Base-by-base conservation (phyloP, 768 basidiomycete genomes). In the Mycena polygramma region DNA sequence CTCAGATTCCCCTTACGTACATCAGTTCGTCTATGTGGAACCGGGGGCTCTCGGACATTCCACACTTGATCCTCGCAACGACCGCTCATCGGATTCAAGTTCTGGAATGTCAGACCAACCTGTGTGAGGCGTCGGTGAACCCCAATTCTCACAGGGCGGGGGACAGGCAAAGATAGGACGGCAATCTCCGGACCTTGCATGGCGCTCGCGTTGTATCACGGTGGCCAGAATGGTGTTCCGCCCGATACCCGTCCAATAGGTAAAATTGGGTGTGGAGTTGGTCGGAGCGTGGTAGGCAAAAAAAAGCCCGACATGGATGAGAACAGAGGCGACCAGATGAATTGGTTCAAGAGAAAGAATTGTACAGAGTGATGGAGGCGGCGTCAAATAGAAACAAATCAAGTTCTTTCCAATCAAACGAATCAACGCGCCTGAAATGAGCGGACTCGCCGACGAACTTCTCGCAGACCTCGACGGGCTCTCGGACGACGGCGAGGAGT, bases 381-480 rank as follows among this genome's bases (percentile, higher is more conserved):
- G 15, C 14, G 53, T 22, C 37, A 53, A 67, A 61, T 51, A 60
- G 8, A 45, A 7, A 7, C 58, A 53, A 43, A 30, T 4, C 24
- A 30, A 55, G 41, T 15, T 48, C 19, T 5, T 22, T 49, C n/a
- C 22, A 35, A 51, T 62, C 53, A 61, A 68, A 65, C n/a, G n/a
- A n/a, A n/a, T n/a, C n/a, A n/a, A n/a, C 67, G 60, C 63, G 60
- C 64, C 30, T 53, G 37, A 52, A 54, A 95, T 95, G 93, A 91
- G 90, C 77, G 89, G 89, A 59, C 89, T 98, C 36, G 97, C 95
- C 24, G 93, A 98, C 82, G 95, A 97, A 78, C 91, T 98, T 20
- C 84, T 98, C 19, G 95, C 95, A 37, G 97, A 98, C 81, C 90
- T 98, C 17, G 95, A 97, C 54, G 94, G 90, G 57, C 87, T 95